Percentiles rank a stretch among this genome's conserved stretches.
Evolutionary conservation across 768 basidiomycete species (phyloP).

Genomic region (Mycena polygramma): DNA sequence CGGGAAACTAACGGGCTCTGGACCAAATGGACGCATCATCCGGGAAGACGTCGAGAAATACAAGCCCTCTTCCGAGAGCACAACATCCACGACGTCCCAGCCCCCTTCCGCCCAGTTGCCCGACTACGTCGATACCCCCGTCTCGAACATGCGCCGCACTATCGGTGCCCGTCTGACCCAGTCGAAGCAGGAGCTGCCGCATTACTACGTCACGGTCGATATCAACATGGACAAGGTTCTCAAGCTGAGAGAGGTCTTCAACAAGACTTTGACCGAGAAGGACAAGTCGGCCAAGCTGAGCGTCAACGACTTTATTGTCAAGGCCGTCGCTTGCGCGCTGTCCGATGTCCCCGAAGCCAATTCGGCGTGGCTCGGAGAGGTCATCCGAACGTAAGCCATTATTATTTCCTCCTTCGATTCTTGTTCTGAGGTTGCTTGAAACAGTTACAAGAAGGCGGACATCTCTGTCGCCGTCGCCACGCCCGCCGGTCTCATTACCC

Average conservation of each 20-base stretch:
- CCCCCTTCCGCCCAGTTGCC: constrained; percentile 64
- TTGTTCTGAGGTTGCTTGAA: constrained; percentile 14
- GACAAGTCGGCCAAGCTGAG: constrained; percentile 94
- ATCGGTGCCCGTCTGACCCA: constrained; percentile 93
- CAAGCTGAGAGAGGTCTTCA: constrained; percentile 96
- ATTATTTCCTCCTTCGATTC: background rate
- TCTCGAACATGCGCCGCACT: constrained; percentile 94
- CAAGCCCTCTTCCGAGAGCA: constrained; percentile 65
- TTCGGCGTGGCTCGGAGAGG: constrained; percentile 97
- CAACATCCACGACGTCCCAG: constrained; percentile 60
- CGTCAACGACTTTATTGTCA: constrained; percentile 98
- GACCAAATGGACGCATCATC: constrained; percentile 94
- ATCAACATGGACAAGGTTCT: constrained; percentile 96
- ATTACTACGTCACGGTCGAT: constrained; percentile 96
- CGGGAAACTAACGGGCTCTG: constrained; percentile 90
- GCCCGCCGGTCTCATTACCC: constrained; percentile 95
- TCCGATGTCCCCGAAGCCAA: constrained; percentile 98
- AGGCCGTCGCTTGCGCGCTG: constrained; percentile 92
- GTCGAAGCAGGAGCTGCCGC: constrained; percentile 95
- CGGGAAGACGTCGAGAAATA: constrained; percentile 96
- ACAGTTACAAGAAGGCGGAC: constrained; percentile 95
- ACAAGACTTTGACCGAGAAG: constrained; percentile 86
- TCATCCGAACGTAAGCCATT: constrained; percentile 87
- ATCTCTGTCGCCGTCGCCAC: constrained; percentile 98
- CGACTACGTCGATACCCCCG: constrained; percentile 91